Evolutionary conservation across 306 rosid species (phyloP).

Genomic region (Abrus pulchellus): DNA sequence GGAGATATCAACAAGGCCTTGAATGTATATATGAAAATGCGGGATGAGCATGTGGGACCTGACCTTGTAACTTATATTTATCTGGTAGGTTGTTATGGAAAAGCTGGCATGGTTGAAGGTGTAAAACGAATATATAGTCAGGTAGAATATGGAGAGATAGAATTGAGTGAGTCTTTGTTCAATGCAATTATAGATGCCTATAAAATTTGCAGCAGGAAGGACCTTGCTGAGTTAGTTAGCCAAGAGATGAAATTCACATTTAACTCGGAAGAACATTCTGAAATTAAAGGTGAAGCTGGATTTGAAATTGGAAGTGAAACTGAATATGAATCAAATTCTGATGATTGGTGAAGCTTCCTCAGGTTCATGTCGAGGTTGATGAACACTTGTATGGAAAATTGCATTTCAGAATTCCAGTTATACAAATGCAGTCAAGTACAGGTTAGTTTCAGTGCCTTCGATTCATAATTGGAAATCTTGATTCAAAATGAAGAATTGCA

Average conservation of each 20-base stretch:
- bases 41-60: conserved; percentile 68
- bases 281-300: conserved; percentile 48
- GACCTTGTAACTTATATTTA: conserved; percentile 76
- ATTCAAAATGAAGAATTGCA: not conserved
- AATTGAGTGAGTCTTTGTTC: conserved; percentile 69
- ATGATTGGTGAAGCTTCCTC: conserved; percentile 32
- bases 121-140: conserved; percentile 77
- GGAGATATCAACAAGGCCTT: conserved; percentile 77
- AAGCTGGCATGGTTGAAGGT: conserved; percentile 88
- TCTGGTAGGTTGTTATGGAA: conserved; percentile 82
- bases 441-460: conserved; percentile 55
- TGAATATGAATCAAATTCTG: conserved; percentile 42
- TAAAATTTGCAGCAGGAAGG: conserved; percentile 66
- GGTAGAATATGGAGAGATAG: conserved; percentile 70
- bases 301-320: conserved; percentile 44
- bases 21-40: conserved; percentile 82
- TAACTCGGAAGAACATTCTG: conserved; percentile 44
- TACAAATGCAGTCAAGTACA: conserved; percentile 49
- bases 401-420: not conserved
- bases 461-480: conserved; percentile 1
- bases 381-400: conserved; percentile 43
- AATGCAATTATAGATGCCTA: conserved; percentile 76
- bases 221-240: conserved; percentile 68
- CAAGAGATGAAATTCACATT: conserved; percentile 65
- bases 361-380: conserved; percentile 36